Evolutionary conservation across 306 rosid species (phyloP), one percentile per base, ranked within the genome.

Genomic region (Elaeagnus macrophylla): DNA sequence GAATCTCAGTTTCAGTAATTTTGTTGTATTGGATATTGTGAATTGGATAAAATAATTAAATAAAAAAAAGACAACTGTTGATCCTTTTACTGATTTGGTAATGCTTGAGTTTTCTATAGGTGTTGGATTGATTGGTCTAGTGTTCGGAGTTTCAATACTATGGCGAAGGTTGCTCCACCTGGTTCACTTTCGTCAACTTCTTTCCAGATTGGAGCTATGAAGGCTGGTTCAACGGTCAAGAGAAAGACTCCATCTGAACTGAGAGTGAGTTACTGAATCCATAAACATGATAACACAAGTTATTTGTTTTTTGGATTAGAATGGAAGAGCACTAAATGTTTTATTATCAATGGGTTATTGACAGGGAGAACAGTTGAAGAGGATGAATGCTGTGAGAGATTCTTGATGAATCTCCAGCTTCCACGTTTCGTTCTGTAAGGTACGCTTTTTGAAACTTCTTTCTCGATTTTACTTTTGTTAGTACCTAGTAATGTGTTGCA

Each of bases 221-320:
- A 74, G 60, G 72, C 56, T 61, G 77, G 72, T 13, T 40, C 76
- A 6, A 48, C 69, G 56, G 77, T 36, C 39, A 91, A 78, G 54
- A 76, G 88, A 79, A 86, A 91, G 73, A 84, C 97, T 6, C 95
- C 96, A 18, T 91, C 93, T 0, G 82, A 87, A 73, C 81, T 91
- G 54, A 67, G 83, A 68, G 80, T 81, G 51, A 54, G 75, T 35
- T 57, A 38, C 12, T 38, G 10, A 54, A 20, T 13, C 43, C 7
- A n/a, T 40, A 18, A 13, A 9, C 8, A 60, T 54, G 40, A 41
- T 37, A 35, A 10, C 9, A 12, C 39, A n/a, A n/a, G n/a, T n/a
- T n/a, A 58, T 0, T 20, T 10, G 17, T 54, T 53, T n/a, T 39
- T 17, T 12, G 7, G 12, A 37, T 9, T 5, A 3, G n/a, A 40